A percentile compares a stretch with the other conserved stretches of the same genome.
Conservation (phyloP, 2,329 filamentous ascomycete species). For the Cladorrhinum sp. region DNA sequence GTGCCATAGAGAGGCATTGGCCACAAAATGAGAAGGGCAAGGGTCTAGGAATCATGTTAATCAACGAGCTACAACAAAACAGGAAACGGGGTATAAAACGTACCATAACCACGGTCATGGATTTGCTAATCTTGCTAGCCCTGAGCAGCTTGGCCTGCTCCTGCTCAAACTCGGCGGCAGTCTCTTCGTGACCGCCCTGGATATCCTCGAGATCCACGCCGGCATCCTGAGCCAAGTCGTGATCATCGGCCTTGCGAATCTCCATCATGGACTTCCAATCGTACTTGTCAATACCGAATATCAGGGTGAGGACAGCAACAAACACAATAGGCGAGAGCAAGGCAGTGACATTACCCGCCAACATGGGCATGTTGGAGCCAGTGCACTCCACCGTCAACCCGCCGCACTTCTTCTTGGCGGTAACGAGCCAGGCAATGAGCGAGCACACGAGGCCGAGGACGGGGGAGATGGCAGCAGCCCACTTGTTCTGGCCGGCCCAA, state of each 20-base stretch:
- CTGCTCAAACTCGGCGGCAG: conserved; percentile 39
- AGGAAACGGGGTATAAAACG: conserved; percentile 5
- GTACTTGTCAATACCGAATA: conserved; percentile 71
- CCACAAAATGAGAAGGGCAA: conserved; percentile 78
- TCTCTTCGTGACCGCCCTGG: conserved; percentile 43
- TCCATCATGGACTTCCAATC: conserved; percentile 81
- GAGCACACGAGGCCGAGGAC: conserved; percentile 66
- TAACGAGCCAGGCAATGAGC: conserved; percentile 75
- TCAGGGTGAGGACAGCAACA: conserved; percentile 70
- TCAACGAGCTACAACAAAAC: conserved; percentile 17
- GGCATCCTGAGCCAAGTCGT: conserved; percentile 62
- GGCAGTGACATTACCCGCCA: conserved; percentile 81
- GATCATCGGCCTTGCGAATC: conserved; percentile 77
- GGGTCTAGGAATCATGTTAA: conserved; percentile 39
- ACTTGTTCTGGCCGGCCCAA: conserved; percentile 77
- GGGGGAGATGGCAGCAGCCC: conserved; percentile 67
- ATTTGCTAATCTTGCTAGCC: conserved; percentile 35
- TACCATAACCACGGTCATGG: conserved; percentile 33
- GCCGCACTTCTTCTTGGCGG: conserved; percentile 67
- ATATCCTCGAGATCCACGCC: conserved; percentile 64
- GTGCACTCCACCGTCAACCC: conserved; percentile 69
- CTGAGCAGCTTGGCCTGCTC: conserved; percentile 37
- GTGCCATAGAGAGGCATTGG: conserved; percentile 88
- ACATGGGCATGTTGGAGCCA: conserved; percentile 83
- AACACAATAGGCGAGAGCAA: conserved; percentile 74